Conservation (phyloP, 768 basidiomycete genomes). For the Russula abietina region DNA sequence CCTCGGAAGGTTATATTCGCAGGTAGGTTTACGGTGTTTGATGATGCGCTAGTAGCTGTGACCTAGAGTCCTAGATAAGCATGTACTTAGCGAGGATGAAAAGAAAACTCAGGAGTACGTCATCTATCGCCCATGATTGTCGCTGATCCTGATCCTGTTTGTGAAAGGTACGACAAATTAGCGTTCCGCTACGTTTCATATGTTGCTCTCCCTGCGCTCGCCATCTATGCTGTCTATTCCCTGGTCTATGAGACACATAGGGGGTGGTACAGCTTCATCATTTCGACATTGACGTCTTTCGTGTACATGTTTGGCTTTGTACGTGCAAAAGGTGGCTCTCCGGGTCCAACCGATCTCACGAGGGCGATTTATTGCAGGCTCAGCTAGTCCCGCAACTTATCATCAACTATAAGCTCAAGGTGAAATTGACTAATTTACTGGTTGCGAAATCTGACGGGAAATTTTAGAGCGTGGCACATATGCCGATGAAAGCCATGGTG, state of each 20-base stretch:
- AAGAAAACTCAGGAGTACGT: constrained; percentile 94
- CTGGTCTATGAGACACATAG: constrained; percentile 77
- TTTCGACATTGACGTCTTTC: constrained; percentile 87
- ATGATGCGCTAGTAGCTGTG: constrained; percentile 16
- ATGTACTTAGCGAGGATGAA: constrained; percentile 93
- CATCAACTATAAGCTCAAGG: constrained; percentile 97
- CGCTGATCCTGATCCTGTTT: constrained; percentile 1
- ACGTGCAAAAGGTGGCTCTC: constrained; percentile 36
- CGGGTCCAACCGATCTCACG: constrained; percentile 22
- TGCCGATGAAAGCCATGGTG: constrained; percentile 98
- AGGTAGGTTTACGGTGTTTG: constrained; percentile 42
- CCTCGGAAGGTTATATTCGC: constrained; percentile 80
- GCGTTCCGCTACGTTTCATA: constrained; percentile 95
- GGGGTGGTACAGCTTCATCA: constrained; percentile 95
- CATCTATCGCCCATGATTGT: constrained; percentile 3
- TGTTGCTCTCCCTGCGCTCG: constrained; percentile 75
- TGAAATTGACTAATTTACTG: constrained; percentile 30
- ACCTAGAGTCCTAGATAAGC: constrained; percentile 61
- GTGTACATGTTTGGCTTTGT: constrained; percentile 98
- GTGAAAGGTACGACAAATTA: constrained; percentile 71
- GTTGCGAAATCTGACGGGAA: constrained; percentile 3
- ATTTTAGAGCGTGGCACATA: constrained; percentile 84
- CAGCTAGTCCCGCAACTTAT: constrained; percentile 85
- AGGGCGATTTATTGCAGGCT: constrained; percentile 42
- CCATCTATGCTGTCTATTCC: constrained; percentile 73